Percentiles rank a stretch among this genome's conserved stretches.
These are phyloP conservation scores for Alternaria longipes DNA, from an alignment of 2,329 filamentous ascomycete species.

Conservation along the genomic window DNA sequence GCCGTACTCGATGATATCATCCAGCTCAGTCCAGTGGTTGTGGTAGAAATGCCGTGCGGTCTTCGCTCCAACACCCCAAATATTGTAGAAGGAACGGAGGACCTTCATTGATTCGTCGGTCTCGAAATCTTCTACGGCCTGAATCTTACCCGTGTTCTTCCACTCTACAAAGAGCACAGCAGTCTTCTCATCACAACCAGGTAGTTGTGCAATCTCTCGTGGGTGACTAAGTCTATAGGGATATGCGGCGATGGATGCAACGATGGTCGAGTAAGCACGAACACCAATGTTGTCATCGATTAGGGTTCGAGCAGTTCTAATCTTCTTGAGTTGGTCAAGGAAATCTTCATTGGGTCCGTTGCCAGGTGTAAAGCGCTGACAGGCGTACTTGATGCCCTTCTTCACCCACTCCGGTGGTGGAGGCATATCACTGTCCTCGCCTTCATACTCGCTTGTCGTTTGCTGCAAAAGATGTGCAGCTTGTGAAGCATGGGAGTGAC, in stretches of 20 bases:
- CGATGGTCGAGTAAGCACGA: slow-evolving; percentile 85
- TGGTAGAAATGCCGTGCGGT: slow-evolving; percentile 85
- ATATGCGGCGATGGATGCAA: slow-evolving; percentile 85
- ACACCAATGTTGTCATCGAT: slow-evolving; percentile 80
- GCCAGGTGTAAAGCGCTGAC: slow-evolving; percentile 77
- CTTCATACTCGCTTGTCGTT: slow-evolving; percentile 82
- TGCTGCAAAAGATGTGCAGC: slow-evolving; percentile 65
- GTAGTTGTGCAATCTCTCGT: slow-evolving; percentile 63
- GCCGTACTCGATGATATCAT: slow-evolving; percentile 84
- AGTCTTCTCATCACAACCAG: slow-evolving; percentile 84
- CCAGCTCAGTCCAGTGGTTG: slow-evolving; percentile 80
- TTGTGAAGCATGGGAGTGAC: slow-evolving; percentile 25
- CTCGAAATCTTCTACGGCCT: slow-evolving; percentile 71
- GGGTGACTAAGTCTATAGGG: slow-evolving; percentile 64
- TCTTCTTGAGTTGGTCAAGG: slow-evolving; percentile 75
- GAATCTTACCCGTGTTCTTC: slow-evolving; percentile 67
- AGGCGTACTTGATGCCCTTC: slow-evolving; percentile 75
- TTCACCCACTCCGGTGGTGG: slow-evolving; percentile 74
- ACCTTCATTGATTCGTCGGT: slow-evolving; percentile 70
- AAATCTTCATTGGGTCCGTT: slow-evolving; percentile 78
- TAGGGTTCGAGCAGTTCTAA: slow-evolving; percentile 75
- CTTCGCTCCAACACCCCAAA: slow-evolving; percentile 89
- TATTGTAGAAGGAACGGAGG: slow-evolving; percentile 77
- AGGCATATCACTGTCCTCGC: slow-evolving; percentile 63
- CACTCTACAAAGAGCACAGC: slow-evolving; percentile 81